phyloP scores from a whole-genome alignment of 805 yeast species.

The Wickerhamiella slavikovae region DNA sequence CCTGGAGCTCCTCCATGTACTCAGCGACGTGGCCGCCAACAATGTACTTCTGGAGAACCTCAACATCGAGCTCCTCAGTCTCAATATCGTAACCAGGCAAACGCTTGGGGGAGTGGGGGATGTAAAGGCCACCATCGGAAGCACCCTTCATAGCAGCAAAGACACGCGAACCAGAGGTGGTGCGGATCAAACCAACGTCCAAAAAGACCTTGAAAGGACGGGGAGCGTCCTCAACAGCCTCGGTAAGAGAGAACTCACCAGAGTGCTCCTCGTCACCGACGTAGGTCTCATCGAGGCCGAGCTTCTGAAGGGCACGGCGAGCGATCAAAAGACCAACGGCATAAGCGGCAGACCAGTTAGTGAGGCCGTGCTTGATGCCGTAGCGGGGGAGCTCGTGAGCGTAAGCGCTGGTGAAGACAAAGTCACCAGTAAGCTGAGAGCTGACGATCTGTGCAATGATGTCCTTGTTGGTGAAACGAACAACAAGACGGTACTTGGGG shows the following conservation, averaged over 20 bases:
- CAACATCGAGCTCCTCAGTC: slow-evolving; percentile 95
- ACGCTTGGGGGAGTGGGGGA: slow-evolving; percentile 99
- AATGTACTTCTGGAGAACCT: slow-evolving; percentile 94
- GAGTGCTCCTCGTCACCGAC: slow-evolving; percentile 97
- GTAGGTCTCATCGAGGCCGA: slow-evolving; percentile 96
- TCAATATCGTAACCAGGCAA: slow-evolving; percentile 99
- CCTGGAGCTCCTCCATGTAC: slow-evolving; percentile 99
- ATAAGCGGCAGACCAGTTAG: slow-evolving; percentile 99
- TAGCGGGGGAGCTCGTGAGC: slow-evolving; percentile 95
- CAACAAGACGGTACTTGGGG: slow-evolving; percentile 99
- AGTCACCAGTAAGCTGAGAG: slow-evolving; percentile 91
- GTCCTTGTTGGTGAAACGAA: slow-evolving; percentile 99
- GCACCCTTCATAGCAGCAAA: slow-evolving; percentile 99
- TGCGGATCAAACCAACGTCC: slow-evolving; percentile 98
- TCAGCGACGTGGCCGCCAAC: slow-evolving; percentile 99
- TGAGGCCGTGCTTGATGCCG: slow-evolving; percentile 96
- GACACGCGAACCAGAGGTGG: slow-evolving; percentile 99
- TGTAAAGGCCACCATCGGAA: slow-evolving; percentile 98
- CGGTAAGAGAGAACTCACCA: slow-evolving; percentile 97
- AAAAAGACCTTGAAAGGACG: slow-evolving; percentile 99
- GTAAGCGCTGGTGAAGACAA: slow-evolving; percentile 94
- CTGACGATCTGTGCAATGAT: slow-evolving; percentile 95
- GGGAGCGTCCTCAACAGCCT: slow-evolving; percentile 98
- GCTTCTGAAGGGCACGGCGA: slow-evolving; percentile 95
- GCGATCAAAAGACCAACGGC: slow-evolving; percentile 97